Evolutionary conservation across 2,329 filamentous ascomycete genomes (phyloP).

Genomic region (Fusarium pilosicola): DNA sequence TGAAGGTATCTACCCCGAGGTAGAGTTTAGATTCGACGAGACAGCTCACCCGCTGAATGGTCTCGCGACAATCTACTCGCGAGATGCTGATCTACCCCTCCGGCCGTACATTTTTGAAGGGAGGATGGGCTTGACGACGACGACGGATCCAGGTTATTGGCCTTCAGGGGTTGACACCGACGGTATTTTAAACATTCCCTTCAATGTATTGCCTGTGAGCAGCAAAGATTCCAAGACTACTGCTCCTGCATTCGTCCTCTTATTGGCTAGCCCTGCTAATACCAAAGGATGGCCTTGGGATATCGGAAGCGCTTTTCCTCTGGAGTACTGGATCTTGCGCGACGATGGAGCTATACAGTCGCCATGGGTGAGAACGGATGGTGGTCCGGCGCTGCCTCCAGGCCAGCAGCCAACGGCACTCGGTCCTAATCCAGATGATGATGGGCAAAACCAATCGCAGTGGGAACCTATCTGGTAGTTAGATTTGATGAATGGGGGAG

Average conservation of each 20-base stretch:
- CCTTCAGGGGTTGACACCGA: too few species aligned
- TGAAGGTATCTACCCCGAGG: background rate
- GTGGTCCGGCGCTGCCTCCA: background rate
- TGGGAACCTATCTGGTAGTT: background rate
- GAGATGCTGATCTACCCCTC: background rate
- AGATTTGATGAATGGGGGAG: too few species aligned
- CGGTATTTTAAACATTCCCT: background rate
- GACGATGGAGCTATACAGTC: background rate
- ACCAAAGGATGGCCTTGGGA: background rate
- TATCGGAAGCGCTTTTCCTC: background rate
- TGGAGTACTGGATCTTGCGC: background rate
- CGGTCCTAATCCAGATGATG: background rate
- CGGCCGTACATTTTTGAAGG: fast-evolving
- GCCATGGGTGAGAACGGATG: background rate
- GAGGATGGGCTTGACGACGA: background rate
- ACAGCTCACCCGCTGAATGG: fast-evolving
- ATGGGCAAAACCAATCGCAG: background rate
- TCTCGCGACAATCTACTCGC: background rate
- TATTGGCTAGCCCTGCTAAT: background rate
- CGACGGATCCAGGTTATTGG: background rate
- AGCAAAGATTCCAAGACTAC: fast-evolving
- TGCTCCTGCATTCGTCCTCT: background rate
- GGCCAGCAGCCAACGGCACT: fast-evolving
- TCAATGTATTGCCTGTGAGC: background rate
- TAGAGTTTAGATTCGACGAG: background rate